Conservation (phyloP, 1,139 yeast species). For the Candida smagusa region DNA sequence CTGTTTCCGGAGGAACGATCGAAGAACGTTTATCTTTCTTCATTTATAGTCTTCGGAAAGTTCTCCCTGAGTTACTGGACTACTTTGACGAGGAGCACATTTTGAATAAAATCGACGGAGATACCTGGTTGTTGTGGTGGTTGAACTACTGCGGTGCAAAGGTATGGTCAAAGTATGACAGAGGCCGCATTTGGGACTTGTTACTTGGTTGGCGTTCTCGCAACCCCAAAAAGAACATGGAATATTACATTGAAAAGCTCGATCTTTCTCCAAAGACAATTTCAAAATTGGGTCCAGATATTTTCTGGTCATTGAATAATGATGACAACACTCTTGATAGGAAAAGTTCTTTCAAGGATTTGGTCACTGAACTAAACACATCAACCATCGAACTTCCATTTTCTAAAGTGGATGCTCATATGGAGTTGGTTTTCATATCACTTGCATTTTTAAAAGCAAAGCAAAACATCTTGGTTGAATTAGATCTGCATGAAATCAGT, state of each 20-base stretch:
- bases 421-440: constrained; percentile 72
- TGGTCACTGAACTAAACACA: constrained; percentile 29
- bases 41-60: constrained; percentile 58
- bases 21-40: constrained; percentile 73
- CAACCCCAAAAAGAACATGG: constrained; percentile 29
- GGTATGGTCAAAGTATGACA: constrained; percentile 75
- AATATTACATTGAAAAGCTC: constrained; percentile 34
- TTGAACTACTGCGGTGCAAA: constrained; percentile 88
- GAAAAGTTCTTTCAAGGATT: constrained; percentile 30
- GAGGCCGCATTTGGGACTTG: constrained; percentile 89
- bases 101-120: constrained; percentile 61
- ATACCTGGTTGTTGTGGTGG: constrained; percentile 96
- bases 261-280: constrained; percentile 18
- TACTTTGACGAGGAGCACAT: constrained; percentile 82
- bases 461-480: constrained; percentile 73
- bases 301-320: constrained; percentile 36
- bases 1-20: constrained; percentile 61
- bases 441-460: constrained; percentile 78
- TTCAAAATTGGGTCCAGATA: constrained; percentile 43
- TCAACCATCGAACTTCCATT: constrained; percentile 44
- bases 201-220: constrained; percentile 73
- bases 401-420: constrained; percentile 71
- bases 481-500: constrained; percentile 86
- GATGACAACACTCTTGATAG: constrained; percentile 10
- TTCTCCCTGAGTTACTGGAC: constrained; percentile 72